Base-by-base conservation (phyloP, 306 rosid genomes). In the Dryas alaskensis region DNA sequence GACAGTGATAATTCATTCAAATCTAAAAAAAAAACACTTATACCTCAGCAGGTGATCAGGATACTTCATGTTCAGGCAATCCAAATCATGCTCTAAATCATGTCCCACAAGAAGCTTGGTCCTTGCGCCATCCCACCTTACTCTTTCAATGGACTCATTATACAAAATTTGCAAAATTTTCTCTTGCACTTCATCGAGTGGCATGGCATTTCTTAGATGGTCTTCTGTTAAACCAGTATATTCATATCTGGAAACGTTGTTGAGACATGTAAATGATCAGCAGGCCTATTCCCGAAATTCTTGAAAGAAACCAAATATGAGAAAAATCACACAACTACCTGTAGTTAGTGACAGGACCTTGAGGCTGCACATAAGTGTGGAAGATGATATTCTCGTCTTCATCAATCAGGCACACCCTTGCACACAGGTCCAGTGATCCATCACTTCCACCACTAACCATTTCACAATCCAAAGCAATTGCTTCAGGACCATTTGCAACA, bases 371-470 rank as follows among this genome's bases (percentile, higher is more conserved):
- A 74, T 70, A 90, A 49, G 92, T 69, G 60, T 87, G 88, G 62
- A 90, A 84, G 70, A 92, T 80, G 59, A 92, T 57, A 65, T 86
- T 92, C 81, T 92, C 96, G 17, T 90, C 87, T 86, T 84, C 91
- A 73, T 90, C 98, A 42, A 86, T 81, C 60, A 92, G 81, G 81
- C 95, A 88, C 19, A 90, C 87, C 75, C 94, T 82, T 75, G 87
- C 96, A 84, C 98, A 92, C 42, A 92, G 78, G 73, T 88, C 96
- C 60, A 92, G 76, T 0, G 95, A 69, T 72, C 96, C 98, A 84
- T 92, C 98, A 81, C 84, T 83, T 86, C 96, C 96, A 67, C 98
- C 96, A 37, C 90, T 90, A 80, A 87, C 92, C 95, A 92, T 92
- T 84, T 90, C 96, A 80, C 96, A 92, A 76, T 92, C 95, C 37